Evolutionary conservation across 768 basidiomycete species (phyloP).

Genomic region (Panaeolus cyanescens): DNA sequence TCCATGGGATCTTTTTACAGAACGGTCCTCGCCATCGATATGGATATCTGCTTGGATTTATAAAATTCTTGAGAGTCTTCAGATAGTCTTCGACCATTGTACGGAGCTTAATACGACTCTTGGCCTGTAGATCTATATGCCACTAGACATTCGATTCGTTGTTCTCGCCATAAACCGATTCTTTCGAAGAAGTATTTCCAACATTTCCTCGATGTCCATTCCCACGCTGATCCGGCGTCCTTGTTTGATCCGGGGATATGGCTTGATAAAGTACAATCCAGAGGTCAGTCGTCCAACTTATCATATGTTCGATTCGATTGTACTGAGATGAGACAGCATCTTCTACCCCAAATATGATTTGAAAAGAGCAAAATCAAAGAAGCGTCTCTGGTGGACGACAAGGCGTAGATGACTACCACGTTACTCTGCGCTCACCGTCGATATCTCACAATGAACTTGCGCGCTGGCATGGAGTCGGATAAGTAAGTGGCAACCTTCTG

Average conservation of each 20-base stretch:
- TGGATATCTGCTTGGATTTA: neutral
- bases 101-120: too few relatives aligned
- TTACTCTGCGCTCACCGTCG: too few relatives aligned
- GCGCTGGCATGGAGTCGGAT: too few relatives aligned
- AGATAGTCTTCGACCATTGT: neutral
- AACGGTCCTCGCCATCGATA: neutral
- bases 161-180: neutral
- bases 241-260: constrained; percentile 1
- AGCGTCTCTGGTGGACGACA: too few relatives aligned
- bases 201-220: neutral
- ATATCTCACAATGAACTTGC: too few relatives aligned
- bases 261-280: neutral
- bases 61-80: neutral
- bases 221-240: neutral
- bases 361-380: neutral
- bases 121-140: neutral
- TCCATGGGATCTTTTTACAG: neutral
- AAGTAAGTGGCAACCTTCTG: too few relatives aligned
- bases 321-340: neutral
- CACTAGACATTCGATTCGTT: neutral
- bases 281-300: neutral
- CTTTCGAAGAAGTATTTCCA: neutral
- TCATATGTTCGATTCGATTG: neutral
- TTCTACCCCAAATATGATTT: too few relatives aligned
- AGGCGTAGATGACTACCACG: too few relatives aligned